Base-by-base conservation (phyloP, 768 basidiomycete species). In the Candolleomyces eurysporus region DNA sequence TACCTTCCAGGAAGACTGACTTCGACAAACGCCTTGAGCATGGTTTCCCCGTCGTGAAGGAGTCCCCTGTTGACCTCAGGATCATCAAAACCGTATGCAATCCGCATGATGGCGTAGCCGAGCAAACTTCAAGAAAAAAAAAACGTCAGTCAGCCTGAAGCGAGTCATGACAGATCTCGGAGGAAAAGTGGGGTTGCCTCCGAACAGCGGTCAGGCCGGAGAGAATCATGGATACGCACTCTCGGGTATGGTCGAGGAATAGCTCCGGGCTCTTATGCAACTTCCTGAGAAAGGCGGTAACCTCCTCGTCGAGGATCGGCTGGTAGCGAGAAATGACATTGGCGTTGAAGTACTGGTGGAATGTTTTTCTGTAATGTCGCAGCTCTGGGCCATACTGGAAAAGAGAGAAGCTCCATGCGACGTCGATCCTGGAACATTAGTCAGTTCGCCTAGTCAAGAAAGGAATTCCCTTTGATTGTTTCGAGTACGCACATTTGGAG, bases 251-350 rank as follows among this genome's bases (percentile, higher is more conserved):
- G 16, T 45, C 19, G 16, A 26, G 30, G 30, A 61, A 55, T 16
- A 42, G 43, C 10, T n/a, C 45, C 16, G 60, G 60, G 2, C 22
- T 26, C 36, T 48, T 21, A 16, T 55, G 43, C 5, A 61, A 46
- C 4, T 48, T 53, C 16, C 30, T 48, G 9, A 61, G 22, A 40
- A 61, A 55, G 32, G 32, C 16, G 11, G 21, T 45, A 19, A 48
- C 54, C 8, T 61, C 45, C 22, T 61, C 36, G 31, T 43, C 26
- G 26, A 55, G 22, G 72, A 69, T 6, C 72, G 67, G 10, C 77
- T 80, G 48, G 82, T 64, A 11, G 74, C 73, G 17, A 80, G 82
- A 17, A 66, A 65, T 62, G 62, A 36, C 59, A 48, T 32, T 64
- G 56, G 51, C 58, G 54, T 17, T 65, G 56, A 50, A 61, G 36